Evolutionary conservation across 495 filamentous ascomycete genomes (phyloP).

Genomic region (Lasiosphaeriaceae sp.): DNA sequence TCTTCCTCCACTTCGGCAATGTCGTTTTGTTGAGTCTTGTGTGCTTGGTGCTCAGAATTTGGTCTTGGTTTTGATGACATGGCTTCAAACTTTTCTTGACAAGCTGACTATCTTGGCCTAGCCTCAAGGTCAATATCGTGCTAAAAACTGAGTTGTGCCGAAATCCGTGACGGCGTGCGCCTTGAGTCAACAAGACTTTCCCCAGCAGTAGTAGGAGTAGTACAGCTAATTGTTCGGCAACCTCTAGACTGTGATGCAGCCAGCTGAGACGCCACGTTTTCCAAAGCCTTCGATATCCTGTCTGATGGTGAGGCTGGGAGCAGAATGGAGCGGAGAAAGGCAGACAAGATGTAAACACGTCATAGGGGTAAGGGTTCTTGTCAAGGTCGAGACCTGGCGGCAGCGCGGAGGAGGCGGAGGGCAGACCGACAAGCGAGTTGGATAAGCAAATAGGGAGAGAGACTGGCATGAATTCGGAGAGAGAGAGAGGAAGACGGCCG

Average conservation of each 20-base stretch:
- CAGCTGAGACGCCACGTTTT: no score
- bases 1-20: slow-evolving; percentile 1
- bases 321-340: not conserved
- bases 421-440: not conserved
- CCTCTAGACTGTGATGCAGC: no score
- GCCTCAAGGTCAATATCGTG: not conserved
- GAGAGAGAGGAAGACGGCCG: no score
- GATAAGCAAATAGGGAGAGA: not conserved
- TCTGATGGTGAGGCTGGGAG: no score
- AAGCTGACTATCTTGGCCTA: no score
- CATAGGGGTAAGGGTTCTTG: not conserved
- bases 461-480: no score
- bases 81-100: not conserved
- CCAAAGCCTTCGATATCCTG: no score
- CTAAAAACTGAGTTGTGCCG: not conserved
- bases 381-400: not conserved
- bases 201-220: no score
- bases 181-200: not conserved
- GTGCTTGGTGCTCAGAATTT: not conserved
- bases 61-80: not conserved
- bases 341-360: not conserved
- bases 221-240: no score
- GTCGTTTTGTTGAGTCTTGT: not conserved
- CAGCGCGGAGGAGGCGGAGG: not conserved
- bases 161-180: not conserved